Evolutionary conservation across 2,329 filamentous ascomycete species (phyloP), one percentile per base, ranked within the genome.

Genomic region (Exophiala lecanii-corni): DNA sequence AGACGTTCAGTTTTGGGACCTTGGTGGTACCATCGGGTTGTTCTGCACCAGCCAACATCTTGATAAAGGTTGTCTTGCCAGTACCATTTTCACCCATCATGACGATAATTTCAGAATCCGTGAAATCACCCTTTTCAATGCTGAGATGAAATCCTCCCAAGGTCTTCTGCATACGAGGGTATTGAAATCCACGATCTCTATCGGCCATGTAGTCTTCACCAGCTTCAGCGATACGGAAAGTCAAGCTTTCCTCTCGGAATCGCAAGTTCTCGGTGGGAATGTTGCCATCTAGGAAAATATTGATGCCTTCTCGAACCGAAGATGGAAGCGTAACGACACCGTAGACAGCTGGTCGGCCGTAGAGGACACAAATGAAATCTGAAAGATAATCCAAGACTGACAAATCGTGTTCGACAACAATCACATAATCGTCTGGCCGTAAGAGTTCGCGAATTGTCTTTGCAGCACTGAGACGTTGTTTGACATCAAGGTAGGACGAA

Each of bases 41-140:
- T 57, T 94, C 77, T 28, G 86, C 87, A 62, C 94, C 94, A 45
- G 92, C 92, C 55, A 98, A 76, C 72, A 98, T 84, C 63, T 84
- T 88, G 75, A 91, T 97, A 77, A 98, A 98, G 4, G 92, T 98
- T 1, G 92, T 98, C 77, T 98, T 96, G 66, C 94, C 94, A 25
- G 94, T 98, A 70, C 92, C 92, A 70, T 98, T 98, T 74, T 97
- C 91, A 57, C 92, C 92, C 92, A 98, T 97, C 88, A 98, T 94
- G 68, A 98, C 92, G 45, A 98, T 81, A 57, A 98, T 98, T 64
- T 98, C 92, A 0, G 92, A 98, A 66, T 98, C 91, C 15, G 92
- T 97, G 64, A 98, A 98, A 49, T 83, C 75, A 57, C 94, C 92
- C 17, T 78, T 45, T 35, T 97, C 85, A 54, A 98, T 82, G 45